phyloP scores from a whole-genome alignment of 116 monocot species.

The Posidonia oceanica region DNA sequence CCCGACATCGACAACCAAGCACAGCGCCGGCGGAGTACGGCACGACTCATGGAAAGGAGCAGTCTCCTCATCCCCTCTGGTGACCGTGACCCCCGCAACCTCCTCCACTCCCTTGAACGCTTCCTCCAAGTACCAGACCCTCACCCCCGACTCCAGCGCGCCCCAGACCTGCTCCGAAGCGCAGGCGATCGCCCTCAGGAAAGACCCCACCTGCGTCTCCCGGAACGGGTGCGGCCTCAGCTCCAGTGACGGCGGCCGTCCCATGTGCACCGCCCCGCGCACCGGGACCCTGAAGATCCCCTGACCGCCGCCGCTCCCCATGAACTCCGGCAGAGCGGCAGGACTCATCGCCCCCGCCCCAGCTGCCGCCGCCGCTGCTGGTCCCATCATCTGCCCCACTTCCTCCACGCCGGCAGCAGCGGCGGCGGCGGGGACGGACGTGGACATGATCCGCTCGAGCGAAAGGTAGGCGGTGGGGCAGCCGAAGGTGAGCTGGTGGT shows the following conservation, averaged over 20 bases:
- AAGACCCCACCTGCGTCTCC: conserved; percentile 86
- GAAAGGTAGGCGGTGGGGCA: neutral
- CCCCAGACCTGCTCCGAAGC: conserved; percentile 62
- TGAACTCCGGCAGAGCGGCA: conserved; percentile 56
- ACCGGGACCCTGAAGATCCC: conserved; percentile 76
- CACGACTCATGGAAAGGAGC: conserved; percentile 72
- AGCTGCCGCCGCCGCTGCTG: neutral
- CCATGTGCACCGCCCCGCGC: conserved; percentile 69
- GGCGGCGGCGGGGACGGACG: neutral
- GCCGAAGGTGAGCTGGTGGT: neutral
- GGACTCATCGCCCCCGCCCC: neutral
- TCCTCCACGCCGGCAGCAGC: neutral
- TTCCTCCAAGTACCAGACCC: conserved; percentile 23
- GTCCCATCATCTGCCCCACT: neutral
- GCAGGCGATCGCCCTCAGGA: conserved; percentile 59
- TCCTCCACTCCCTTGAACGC: conserved; percentile 21
- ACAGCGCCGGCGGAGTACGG: conserved; percentile 43
- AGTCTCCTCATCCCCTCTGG: conserved; percentile 70
- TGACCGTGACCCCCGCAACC: conserved; percentile 3
- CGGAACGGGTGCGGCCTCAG: conserved; percentile 83
- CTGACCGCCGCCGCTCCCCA: conserved; percentile 59
- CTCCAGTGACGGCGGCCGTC: conserved; percentile 67
- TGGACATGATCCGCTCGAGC: conserved; percentile 10
- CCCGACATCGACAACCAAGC: conserved; percentile 56
- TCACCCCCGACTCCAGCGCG: conserved; percentile 36